Conservation (phyloP, 225 moss, liverwort and hornwort species). For the Marchantia paleacea region DNA sequence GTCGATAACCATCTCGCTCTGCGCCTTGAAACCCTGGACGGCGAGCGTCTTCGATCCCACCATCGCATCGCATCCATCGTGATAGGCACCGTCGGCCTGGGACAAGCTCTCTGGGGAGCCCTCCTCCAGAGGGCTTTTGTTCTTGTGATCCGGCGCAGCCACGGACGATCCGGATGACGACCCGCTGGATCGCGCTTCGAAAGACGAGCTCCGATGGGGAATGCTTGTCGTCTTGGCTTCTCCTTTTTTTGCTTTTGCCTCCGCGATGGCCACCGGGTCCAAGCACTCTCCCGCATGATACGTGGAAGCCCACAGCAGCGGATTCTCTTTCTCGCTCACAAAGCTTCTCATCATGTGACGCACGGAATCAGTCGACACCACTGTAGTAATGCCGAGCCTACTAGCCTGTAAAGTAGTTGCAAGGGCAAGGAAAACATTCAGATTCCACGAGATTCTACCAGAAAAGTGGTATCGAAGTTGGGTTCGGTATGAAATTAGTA, state of each 20-base stretch:
- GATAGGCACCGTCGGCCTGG: constrained; percentile 5
- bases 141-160: constrained; percentile 14
- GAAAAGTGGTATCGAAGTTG: background rate
- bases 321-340: constrained; percentile 80
- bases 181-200: constrained; percentile 20
- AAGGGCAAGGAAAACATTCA: constrained; percentile 13
- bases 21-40: constrained; percentile 91
- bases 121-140: constrained; percentile 10
- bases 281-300: constrained; percentile 94
- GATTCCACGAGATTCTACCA: background rate
- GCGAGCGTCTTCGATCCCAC: constrained; percentile 88
- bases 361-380: constrained; percentile 96
- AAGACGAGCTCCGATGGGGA: constrained; percentile 36
- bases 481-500: background rate
- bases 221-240: constrained; percentile 56
- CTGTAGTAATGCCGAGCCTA: constrained; percentile 90
- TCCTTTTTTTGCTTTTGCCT: constrained; percentile 68
- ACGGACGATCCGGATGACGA: background rate
- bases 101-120: background rate
- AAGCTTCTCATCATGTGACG: constrained; percentile 99
- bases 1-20: constrained; percentile 99
- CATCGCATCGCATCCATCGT: constrained; percentile 48
- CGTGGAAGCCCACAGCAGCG: constrained; percentile 89
- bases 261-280: constrained; percentile 69
- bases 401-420: constrained; percentile 51